Conservation (phyloP, 1,284 basidiomycete species). For the Moesziomyces antarcticus region DNA sequence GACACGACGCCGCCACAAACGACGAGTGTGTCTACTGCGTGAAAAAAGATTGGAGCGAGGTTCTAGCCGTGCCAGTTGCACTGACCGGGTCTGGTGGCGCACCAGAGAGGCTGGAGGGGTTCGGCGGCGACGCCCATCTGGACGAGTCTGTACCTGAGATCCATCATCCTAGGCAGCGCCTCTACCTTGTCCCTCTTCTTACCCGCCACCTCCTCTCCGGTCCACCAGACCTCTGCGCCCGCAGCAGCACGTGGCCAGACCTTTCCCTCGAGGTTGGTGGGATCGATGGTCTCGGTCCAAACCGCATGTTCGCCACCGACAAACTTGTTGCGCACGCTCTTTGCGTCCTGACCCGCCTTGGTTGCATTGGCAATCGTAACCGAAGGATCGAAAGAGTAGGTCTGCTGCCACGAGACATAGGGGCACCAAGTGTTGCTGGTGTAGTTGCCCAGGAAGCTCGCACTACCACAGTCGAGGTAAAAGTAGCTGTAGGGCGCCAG, state of each 20-base stretch:
- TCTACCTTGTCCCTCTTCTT: conserved; percentile 71
- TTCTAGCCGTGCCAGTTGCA: conserved; percentile 51
- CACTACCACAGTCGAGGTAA: conserved; percentile 78
- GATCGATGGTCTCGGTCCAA: conserved; percentile 82
- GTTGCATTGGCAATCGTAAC: conserved; percentile 38
- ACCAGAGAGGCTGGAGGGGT: conserved; percentile 82
- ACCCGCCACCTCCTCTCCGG: conserved; percentile 70
- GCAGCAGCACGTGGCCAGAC: conserved; percentile 82
- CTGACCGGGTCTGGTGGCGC: conserved; percentile 69
- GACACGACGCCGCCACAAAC: too few relatives aligned
- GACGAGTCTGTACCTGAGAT: conserved; percentile 75
- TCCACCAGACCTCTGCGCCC: conserved; percentile 85
- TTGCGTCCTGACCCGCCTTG: neutral
- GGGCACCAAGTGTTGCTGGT: conserved; percentile 73
- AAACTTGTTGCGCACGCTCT: conserved; percentile 69
- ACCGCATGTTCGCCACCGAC: conserved; percentile 79
- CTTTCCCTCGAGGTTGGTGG: conserved; percentile 77
- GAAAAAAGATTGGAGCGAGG: too few relatives aligned
- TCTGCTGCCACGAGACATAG: conserved; percentile 65
- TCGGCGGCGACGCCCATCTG: conserved; percentile 77
- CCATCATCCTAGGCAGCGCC: conserved; percentile 81
- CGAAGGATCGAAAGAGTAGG: conserved; percentile 79
- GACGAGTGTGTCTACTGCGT: too few relatives aligned
- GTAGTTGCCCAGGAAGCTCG: conserved; percentile 78
- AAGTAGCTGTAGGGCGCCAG: conserved; percentile 75